These are phyloP conservation scores for Nicotiana tomentosiformis DNA, from an alignment of 257 asterid species.

Conservation along the genomic window DNA sequence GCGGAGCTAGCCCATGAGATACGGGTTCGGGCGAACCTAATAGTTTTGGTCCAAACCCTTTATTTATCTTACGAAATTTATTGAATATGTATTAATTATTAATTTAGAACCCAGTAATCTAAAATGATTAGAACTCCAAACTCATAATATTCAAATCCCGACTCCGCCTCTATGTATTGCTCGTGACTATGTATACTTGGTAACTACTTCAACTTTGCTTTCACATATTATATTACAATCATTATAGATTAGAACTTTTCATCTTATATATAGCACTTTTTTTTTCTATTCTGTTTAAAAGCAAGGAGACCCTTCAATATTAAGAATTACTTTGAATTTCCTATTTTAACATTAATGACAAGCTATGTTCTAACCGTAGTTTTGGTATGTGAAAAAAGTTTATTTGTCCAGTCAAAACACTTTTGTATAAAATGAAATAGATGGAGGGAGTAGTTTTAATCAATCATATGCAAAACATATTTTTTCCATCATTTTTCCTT, in stretches of 20 bases:
- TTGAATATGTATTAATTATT: no score
- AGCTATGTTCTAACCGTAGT: background rate
- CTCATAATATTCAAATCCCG: no score
- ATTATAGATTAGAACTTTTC: background rate
- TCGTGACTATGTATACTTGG: slow-evolving; percentile 61
- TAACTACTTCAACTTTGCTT: background rate
- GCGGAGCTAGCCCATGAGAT: no score
- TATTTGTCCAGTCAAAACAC: background rate
- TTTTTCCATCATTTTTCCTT: no score
- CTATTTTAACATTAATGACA: background rate
- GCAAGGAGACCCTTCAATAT: background rate
- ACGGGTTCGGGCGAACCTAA: no score
- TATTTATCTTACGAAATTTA: no score
- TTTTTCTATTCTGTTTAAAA: background rate
- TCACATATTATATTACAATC: background rate
- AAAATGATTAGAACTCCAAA: no score
- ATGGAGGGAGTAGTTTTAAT: background rate
- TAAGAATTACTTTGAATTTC: background rate
- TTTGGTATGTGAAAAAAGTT: background rate
- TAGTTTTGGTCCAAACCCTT: no score
- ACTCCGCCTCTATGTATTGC: slow-evolving; percentile 7
- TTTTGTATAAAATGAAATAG: background rate
- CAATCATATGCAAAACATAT: background rate
- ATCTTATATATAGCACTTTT: background rate
- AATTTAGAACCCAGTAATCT: no score